These are phyloP conservation scores for Xylaria palmicola DNA, from an alignment of 495 filamentous ascomycete species.

Conservation along the genomic window DNA sequence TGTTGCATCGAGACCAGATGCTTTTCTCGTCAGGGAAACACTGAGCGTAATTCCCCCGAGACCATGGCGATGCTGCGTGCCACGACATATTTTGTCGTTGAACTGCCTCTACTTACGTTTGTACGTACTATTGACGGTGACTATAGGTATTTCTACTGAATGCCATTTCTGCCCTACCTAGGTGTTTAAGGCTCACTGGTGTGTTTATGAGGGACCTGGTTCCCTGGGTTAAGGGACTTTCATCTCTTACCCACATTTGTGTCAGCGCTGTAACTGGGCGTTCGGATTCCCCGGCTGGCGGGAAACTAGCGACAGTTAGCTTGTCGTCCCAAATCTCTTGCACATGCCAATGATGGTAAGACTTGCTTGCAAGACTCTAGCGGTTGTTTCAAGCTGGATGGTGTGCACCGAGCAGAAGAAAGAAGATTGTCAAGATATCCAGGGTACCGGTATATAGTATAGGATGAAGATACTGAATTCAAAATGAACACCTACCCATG, in stretches of 20 bases:
- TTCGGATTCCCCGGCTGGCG: constrained; percentile 12
- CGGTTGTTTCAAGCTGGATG: too few species aligned
- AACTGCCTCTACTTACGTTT: too few species aligned
- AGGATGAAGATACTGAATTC: too few species aligned
- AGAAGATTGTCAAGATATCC: too few species aligned
- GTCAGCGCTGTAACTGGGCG: background rate
- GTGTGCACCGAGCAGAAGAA: too few species aligned
- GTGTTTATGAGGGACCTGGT: background rate
- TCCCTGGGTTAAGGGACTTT: background rate
- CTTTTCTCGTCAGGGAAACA: background rate
- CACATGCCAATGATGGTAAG: background rate
- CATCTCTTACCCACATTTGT: background rate
- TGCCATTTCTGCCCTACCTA: too few species aligned
- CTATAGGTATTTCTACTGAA: too few species aligned
- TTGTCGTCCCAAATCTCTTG: background rate
- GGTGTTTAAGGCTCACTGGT: too few species aligned
- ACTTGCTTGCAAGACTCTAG: background rate
- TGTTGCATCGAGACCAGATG: background rate
- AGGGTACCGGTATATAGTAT: too few species aligned
- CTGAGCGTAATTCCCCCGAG: background rate
- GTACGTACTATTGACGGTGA: background rate
- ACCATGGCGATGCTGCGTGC: background rate
- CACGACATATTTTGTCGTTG: background rate
- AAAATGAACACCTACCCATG: too few species aligned
- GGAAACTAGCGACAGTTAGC: background rate